Base-by-base conservation (phyloP, 75 land plant species). In the Sequoiadendron giganteum region DNA sequence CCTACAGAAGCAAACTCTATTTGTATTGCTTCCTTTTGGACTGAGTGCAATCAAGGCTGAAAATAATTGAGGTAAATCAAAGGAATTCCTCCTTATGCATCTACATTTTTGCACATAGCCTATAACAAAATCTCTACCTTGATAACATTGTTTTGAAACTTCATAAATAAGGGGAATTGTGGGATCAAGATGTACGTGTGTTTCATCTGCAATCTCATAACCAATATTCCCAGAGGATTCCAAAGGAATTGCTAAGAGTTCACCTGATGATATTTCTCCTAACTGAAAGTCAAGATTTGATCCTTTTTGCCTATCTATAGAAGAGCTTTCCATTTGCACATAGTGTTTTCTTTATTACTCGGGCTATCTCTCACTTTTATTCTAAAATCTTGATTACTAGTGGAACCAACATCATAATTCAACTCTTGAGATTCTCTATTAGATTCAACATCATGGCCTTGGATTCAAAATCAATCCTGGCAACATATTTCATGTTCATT, bases 381-480 rank as follows among this genome's bases (percentile, higher is more conserved):
- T n/a, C 34, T 40, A 47, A 47, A 82, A 82, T 52, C 49, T 82
- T n/a, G 52, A 45, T 45, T 45, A 28, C 52, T 82, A 10, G 84
- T 82, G 48, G 84, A 82, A 39, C 84, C 84, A 28, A 52, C 52
- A 45, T 82, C 84, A 45, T 82, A 82, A 45, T 47, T 82, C 40
- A 47, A 45, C 84, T 82, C 84, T 9, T 16, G 84, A 82, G 84
- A 82, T 82, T 82, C 49, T 42, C 32, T 82, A 1, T 47, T 82
- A 15, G 30, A 45, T 39, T 42, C 49, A 3, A 52, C 28, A 45
- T 21, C 48, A 82, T 82, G 84, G 21, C 34, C 28, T 25, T 82
- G 30, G 28, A 10, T 42, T 47, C n/a, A 47, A 4, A 40, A 45
- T 47, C 84, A 82, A 10, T 47, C 84, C 28, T 82, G 30, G 49